Evolutionary conservation across 441 rosid species (phyloP), one percentile per base, ranked within the genome.

Genomic region (Flueggea neowawraea): DNA sequence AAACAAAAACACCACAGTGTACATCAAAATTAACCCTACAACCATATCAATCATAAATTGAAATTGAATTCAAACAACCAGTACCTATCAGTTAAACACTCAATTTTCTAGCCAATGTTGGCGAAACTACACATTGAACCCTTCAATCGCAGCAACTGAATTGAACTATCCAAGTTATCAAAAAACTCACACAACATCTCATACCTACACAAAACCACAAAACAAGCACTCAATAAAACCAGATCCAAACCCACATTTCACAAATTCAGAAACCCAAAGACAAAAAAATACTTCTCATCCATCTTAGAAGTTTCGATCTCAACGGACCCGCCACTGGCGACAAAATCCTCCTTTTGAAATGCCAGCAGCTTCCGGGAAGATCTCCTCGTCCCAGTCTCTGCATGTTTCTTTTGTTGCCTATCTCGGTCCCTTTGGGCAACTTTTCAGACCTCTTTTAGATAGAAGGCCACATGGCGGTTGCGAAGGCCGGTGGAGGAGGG

Each of bases 1-100:
- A 52, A 58, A 16, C 4, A 43, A 3, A 55, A n/a, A 11, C 28
- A 22, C 28, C 28, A 22, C 28, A 1, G 28, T 2, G 28, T 2
- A 22, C 28, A 22, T 22, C 28, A 22, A 22, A 54, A 49, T 48
- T 6, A 15, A 61, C 39, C 41, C 31, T 6, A 9, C 4, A 54
- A 43, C 12, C 10, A 16, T 13, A 49, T 11, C 12, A 14, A n/a
- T 0, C 43, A 33, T 8, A 50, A 1, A 12, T 9, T 22, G 11
- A 6, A 33, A n/a, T 31, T 0, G 7, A 6, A 22, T 3, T 22
- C 31, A 28, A 28, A 47, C 47, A 33, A 31, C 16, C 45, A 28
- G 36, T 73, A 94, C 96, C 94, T 83, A 55, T 86, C 93, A 0
- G 97, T 87, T 54, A 91, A 72, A 62, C 76, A 73, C 73, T 89